Conservation (phyloP, 495 filamentous ascomycete species). For the Neurospora pannonica region DNA sequence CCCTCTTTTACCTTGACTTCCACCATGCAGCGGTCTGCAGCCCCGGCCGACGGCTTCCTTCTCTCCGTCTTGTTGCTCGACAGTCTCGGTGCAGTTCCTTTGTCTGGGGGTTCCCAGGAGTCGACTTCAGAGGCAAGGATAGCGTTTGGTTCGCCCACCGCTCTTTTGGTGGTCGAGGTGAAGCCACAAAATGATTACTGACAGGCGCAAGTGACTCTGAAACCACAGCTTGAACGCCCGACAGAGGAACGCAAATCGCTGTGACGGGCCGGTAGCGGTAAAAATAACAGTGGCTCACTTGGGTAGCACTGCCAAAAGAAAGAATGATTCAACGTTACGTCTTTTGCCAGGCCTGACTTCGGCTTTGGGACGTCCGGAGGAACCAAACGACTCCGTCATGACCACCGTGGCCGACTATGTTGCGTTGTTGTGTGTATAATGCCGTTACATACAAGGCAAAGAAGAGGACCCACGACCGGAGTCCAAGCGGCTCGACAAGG, state of each 20-base stretch:
- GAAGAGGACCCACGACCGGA: background rate
- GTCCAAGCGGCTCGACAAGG: background rate
- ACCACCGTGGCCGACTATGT: background rate
- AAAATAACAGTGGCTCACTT: background rate
- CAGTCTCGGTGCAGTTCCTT: constrained; percentile 37
- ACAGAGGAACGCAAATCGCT: background rate
- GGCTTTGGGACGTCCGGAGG: constrained; percentile 1
- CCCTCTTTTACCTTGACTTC: constrained; percentile 27
- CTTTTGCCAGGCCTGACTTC: constrained; percentile 2
- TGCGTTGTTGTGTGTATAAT: background rate
- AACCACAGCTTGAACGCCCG: constrained; percentile 4
- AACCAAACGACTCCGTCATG: constrained; percentile 1
- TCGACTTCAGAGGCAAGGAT: constrained; percentile 31
- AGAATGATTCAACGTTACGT: constrained; percentile 1
- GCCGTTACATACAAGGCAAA: background rate
- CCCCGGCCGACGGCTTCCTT: constrained; percentile 23
- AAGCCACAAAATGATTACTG: constrained; percentile 34
- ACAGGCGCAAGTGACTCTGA: constrained; percentile 7
- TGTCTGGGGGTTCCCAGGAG: constrained; percentile 33
- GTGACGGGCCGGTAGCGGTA: background rate
- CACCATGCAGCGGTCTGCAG: constrained; percentile 30
- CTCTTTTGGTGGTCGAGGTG: constrained; percentile 34
- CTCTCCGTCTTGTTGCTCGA: constrained; percentile 24
- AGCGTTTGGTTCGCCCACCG: constrained; percentile 36
- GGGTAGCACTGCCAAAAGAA: background rate